Percentiles rank a stretch among this genome's conserved stretches.
phyloP scores from a whole-genome alignment of 768 basidiomycete genomes.

The Galerina sulciceps region DNA sequence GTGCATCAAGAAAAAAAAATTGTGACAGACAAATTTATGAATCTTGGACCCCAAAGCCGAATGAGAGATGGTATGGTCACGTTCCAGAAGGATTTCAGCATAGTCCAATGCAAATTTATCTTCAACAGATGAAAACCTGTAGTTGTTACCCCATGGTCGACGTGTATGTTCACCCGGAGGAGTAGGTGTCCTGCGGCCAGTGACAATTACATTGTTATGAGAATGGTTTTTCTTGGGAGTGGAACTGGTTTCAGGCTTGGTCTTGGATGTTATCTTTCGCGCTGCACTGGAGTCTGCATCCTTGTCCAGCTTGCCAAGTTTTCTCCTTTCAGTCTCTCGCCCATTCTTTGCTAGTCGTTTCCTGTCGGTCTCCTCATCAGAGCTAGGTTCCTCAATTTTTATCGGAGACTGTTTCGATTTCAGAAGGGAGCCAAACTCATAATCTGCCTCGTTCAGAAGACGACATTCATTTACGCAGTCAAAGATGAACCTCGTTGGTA shows the following conservation, averaged over 20 bases:
- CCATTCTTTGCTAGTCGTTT: conserved; percentile 1
- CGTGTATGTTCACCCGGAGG: conserved; percentile 41
- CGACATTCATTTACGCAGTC: conserved; percentile 51
- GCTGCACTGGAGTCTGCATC: background rate
- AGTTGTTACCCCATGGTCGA: conserved; percentile 32
- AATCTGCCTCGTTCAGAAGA: conserved; percentile 49
- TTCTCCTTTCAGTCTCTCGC: conserved; percentile 8
- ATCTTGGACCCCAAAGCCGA: conserved; percentile 41
- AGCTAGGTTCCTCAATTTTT: conserved; percentile 5
- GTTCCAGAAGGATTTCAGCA: conserved; percentile 46
- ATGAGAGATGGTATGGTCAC: conserved; percentile 49
- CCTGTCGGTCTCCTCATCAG: conserved; percentile 11
- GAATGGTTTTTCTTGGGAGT: conserved; percentile 3
- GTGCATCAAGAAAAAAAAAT: background rate
- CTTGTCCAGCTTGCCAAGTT: background rate
- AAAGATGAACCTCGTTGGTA: conserved; percentile 56
- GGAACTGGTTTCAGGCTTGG: background rate
- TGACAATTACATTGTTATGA: background rate
- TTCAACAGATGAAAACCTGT: conserved; percentile 55
- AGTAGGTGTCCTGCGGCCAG: conserved; percentile 41
- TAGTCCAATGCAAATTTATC: conserved; percentile 50
- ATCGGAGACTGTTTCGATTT: conserved; percentile 17
- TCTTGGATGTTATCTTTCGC: background rate
- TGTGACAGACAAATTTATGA: conserved; percentile 46
- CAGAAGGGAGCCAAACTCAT: conserved; percentile 37